These are phyloP conservation scores for Aurantiochytrium sp. DNA, from an alignment of 108 stramenopile genomes.

Conservation along the genomic window DNA sequence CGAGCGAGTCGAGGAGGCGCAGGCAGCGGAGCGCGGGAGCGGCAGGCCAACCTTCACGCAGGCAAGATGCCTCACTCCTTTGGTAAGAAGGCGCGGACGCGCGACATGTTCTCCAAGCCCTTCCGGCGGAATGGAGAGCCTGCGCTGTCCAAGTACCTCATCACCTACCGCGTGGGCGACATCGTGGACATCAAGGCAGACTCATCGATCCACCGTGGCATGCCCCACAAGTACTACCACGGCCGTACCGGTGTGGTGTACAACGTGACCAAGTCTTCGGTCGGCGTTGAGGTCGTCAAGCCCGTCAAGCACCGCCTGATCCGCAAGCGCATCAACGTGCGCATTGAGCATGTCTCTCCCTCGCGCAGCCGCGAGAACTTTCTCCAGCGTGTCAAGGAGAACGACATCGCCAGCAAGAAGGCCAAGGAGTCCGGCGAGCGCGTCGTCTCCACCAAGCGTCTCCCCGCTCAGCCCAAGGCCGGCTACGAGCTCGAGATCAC, in stretches of 20 bases:
- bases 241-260: slow-evolving; percentile 97
- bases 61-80: slow-evolving; percentile 93
- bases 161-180: slow-evolving; percentile 87
- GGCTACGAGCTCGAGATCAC: slow-evolving; percentile 67
- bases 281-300: slow-evolving; percentile 97
- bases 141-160: slow-evolving; percentile 74
- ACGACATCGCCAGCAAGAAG: slow-evolving; percentile 41
- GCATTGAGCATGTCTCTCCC: slow-evolving; percentile 90
- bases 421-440: slow-evolving; percentile 33
- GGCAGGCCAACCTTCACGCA: background rate
- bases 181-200: slow-evolving; percentile 98
- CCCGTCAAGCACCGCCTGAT: slow-evolving; percentile 91
- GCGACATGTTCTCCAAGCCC: slow-evolving; percentile 97
- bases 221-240: slow-evolving; percentile 99
- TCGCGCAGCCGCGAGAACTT: slow-evolving; percentile 95
- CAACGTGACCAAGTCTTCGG: slow-evolving; percentile 92
- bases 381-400: slow-evolving; percentile 45
- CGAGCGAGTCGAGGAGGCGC: no score
- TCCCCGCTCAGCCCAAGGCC: slow-evolving; percentile 84
- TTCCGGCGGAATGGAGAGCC: slow-evolving; percentile 84
- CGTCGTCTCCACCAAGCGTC: slow-evolving; percentile 66
- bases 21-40: no score
- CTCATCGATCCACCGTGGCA: slow-evolving; percentile 97
- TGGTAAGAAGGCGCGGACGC: slow-evolving; percentile 93
- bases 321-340: slow-evolving; percentile 96